Evolutionary conservation across 192 early-diverging fungal species (phyloP).

Genomic region (Coemansia reversa): DNA sequence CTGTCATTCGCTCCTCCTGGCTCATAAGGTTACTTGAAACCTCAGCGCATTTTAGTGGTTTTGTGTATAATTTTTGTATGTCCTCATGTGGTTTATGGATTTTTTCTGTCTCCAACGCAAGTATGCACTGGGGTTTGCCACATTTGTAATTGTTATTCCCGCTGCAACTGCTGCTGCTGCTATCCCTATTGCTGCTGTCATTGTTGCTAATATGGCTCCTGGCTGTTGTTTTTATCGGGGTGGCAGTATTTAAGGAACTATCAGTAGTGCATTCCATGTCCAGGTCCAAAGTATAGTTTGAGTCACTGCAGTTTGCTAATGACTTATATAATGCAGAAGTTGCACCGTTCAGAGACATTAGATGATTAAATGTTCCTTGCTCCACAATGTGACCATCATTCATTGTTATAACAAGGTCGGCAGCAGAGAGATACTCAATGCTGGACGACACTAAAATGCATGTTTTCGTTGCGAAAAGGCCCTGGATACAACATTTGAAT

Average conservation of each 20-base stretch:
- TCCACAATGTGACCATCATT: constrained; percentile 54
- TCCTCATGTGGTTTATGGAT: not conserved
- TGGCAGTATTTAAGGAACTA: constrained; percentile 40
- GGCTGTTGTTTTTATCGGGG: constrained; percentile 22
- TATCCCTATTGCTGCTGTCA: not conserved
- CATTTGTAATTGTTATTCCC: not conserved
- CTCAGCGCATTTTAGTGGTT: too few species aligned
- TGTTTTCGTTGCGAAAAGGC: constrained; percentile 55
- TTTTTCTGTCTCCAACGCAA: not conserved
- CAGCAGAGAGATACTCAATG: constrained; percentile 47
- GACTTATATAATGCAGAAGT: constrained; percentile 43
- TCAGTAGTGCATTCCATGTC: constrained; percentile 19
- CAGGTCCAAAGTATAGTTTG: not conserved
- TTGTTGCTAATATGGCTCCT: not conserved
- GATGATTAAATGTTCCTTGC: constrained; percentile 55
- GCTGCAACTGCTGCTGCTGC: not conserved
- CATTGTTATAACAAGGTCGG: constrained; percentile 55
- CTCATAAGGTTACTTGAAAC: constrained; percentile 59
- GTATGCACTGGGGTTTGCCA: too few species aligned
- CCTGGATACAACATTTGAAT: constrained; percentile 53
- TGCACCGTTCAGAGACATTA: constrained; percentile 46
- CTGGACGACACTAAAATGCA: constrained; percentile 62
- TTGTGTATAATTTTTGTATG: not conserved
- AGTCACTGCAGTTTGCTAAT: constrained; percentile 28
- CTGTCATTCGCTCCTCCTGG: constrained; percentile 77